Conservation (phyloP, 2,329 filamentous ascomycete species). For the Trichoderma sp. region DNA sequence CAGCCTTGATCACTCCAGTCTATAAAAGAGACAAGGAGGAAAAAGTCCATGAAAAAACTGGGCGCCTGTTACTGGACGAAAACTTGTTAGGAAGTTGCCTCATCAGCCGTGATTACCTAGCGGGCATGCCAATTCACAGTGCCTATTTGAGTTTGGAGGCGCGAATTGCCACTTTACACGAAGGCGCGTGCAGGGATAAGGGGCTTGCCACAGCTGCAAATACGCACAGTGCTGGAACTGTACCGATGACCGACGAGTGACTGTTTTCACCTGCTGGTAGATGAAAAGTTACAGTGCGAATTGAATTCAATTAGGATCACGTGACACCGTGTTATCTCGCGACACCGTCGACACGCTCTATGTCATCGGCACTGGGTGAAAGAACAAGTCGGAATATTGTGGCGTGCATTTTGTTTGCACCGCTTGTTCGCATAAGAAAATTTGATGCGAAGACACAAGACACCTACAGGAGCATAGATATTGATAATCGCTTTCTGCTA, state of each 20-base stretch:
- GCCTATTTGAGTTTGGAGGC: slow-evolving; percentile 33
- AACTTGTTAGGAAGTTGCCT: slow-evolving; percentile 38
- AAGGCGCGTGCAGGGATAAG: slow-evolving; percentile 38
- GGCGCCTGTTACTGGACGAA: slow-evolving; percentile 24
- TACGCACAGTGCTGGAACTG: slow-evolving; percentile 25
- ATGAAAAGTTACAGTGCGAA: slow-evolving; percentile 33
- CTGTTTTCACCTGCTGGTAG: too few species aligned
- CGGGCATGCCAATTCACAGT: slow-evolving; percentile 39
- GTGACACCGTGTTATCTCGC: slow-evolving; percentile 43
- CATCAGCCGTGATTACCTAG: slow-evolving; percentile 32
- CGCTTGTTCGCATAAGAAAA: not conserved
- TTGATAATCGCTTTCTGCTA: not conserved
- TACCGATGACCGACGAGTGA: slow-evolving; percentile 25
- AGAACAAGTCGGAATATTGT: not conserved
- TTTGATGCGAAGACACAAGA: not conserved
- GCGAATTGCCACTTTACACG: slow-evolving; percentile 41
- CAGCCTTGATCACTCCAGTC: not conserved
- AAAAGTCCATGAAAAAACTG: slow-evolving; percentile 24
- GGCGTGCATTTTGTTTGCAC: not conserved
- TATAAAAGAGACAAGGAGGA: not conserved
- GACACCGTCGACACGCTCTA: slow-evolving; percentile 27
- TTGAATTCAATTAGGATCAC: slow-evolving; percentile 33
- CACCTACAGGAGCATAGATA: not conserved
- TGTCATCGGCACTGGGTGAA: slow-evolving; percentile 33
- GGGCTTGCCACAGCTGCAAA: slow-evolving; percentile 7